A percentile compares a stretch with the other conserved stretches of the same genome.
These are phyloP conservation scores for Isochrysis galbana DNA, from an alignment of 78 protist species.

Conservation along the genomic window DNA sequence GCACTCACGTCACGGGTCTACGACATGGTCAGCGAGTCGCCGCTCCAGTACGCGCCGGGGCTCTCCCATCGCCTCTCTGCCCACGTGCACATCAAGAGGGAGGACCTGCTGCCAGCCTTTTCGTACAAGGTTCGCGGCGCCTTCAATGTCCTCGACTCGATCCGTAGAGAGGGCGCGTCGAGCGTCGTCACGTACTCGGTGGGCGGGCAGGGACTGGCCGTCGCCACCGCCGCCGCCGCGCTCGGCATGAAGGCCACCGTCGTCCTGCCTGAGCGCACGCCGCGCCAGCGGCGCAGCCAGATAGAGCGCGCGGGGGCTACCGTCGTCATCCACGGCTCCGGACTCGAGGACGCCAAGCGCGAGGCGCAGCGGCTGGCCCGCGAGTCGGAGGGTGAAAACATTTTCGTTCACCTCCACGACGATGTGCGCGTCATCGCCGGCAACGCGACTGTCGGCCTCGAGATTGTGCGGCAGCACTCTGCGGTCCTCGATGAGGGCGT, in stretches of 20 bases:
- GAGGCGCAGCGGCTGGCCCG: conserved; percentile 34
- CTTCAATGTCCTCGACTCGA: conserved; percentile 54
- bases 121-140: conserved; percentile 71
- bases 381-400: neutral
- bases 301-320: conserved; percentile 54
- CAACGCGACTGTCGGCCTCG: conserved; percentile 66
- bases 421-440: conserved; percentile 63
- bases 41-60: neutral
- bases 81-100: conserved; percentile 41
- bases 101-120: conserved; percentile 60
- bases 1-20: conserved; percentile 39
- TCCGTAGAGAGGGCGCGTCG: conserved; percentile 35
- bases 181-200: conserved; percentile 64
- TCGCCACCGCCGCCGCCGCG: conserved; percentile 41
- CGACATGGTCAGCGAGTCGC: conserved; percentile 28
- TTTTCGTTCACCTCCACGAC: neutral
- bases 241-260: conserved; percentile 24
- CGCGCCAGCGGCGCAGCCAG: conserved; percentile 35
- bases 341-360: conserved; percentile 56
- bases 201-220: conserved; percentile 73
- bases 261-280: conserved; percentile 73
- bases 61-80: neutral
- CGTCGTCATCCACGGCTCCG: conserved; percentile 50
- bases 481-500: neutral
- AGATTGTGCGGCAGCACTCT: conserved; percentile 46